Base-by-base conservation (phyloP, 208 protist species). In the Trypanosoma congolense region DNA sequence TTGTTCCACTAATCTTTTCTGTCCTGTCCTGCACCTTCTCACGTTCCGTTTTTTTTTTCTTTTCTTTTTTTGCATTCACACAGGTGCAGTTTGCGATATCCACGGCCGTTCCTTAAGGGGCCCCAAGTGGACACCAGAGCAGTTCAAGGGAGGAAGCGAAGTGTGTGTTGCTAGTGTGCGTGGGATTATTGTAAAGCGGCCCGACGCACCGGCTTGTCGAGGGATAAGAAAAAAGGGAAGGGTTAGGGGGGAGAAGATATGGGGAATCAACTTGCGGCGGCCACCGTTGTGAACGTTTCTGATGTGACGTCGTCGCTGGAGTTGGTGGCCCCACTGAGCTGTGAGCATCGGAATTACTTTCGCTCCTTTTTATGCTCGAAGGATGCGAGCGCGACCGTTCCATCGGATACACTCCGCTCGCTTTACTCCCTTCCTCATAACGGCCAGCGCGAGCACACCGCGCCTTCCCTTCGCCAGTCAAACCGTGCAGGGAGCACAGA, bases 231-330 rank as follows among this genome's bases (percentile, higher is more conserved):
- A 41, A 21, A 43, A 25, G 26, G 35, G 19, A 3, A 35, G n/a
- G 10, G 8, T n/a, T 6, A 36, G 42, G 42, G 42, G 5, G 42
- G 42, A 46, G 43, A 1, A 14, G 38, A 18, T 16, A 89, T 92
- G 85, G 85, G 85, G 30, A 92, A 92, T 43, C 85, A 92, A 38
- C 79, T 92, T 12, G 66, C 77, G 0, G 75, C 73, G 18, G 69
- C 72, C 21, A 47, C 71, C 2, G 59, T 74, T 1, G 81, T 92
- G 21, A 79, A 86, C 44, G 53, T 92, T 22, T 51, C 73, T 1
- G 75, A 87, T 52, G 64, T 92, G 14, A 82, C 75, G 3, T 31
- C 58, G 6, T 59, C 64, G 2, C 50, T 87, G 30, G 58, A 80
- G 53, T 57, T 81, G 10, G 53, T 93, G 9, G 57, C 62, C 2